These are phyloP conservation scores for Fraxinus nigra DNA, from an alignment of 305 asterid species.

Conservation along the genomic window DNA sequence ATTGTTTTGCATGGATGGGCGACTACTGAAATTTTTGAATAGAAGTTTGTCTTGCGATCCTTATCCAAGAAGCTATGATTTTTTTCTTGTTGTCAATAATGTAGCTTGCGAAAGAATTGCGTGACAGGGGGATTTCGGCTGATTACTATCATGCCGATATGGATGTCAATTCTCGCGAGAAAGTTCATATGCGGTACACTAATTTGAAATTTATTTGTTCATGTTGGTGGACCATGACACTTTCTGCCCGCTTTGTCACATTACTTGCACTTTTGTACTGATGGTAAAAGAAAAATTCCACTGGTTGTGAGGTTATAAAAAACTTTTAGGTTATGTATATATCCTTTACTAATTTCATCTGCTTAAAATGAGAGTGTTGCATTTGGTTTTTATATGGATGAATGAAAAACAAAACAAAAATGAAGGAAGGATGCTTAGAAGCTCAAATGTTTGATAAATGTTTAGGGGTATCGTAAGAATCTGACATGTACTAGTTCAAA, in stretches of 20 bases:
- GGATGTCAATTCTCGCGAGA: constrained; percentile 83
- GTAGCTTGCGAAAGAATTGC: constrained; percentile 88
- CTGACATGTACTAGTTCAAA: not conserved
- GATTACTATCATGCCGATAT: constrained; percentile 92
- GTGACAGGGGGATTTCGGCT: constrained; percentile 72
- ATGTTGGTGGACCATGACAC: constrained; percentile 15
- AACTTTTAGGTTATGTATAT: not conserved
- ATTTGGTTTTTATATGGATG: constrained; percentile 6
- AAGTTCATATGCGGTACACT: constrained; percentile 68
- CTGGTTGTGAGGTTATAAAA: constrained; percentile 1
- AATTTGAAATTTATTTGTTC: constrained; percentile 25
- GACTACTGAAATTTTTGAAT: constrained; percentile 9
- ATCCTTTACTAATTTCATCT: not conserved
- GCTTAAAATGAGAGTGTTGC: constrained; percentile 18
- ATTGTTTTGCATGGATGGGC: constrained; percentile 2
- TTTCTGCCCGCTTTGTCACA: constrained; percentile 19
- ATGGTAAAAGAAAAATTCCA: not conserved
- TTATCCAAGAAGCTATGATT: not conserved
- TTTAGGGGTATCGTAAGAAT: not conserved
- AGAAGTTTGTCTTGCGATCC: constrained; percentile 12
- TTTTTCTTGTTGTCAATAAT: constrained; percentile 27
- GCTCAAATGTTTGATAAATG: not conserved
- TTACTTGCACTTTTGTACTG: constrained; percentile 1
- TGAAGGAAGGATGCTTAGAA: not conserved
- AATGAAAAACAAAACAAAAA: not conserved